Evolutionary conservation across 2,329 filamentous ascomycete genomes (phyloP), one percentile per base, ranked within the genome.

Genomic region (Ophiostoma sp.): DNA sequence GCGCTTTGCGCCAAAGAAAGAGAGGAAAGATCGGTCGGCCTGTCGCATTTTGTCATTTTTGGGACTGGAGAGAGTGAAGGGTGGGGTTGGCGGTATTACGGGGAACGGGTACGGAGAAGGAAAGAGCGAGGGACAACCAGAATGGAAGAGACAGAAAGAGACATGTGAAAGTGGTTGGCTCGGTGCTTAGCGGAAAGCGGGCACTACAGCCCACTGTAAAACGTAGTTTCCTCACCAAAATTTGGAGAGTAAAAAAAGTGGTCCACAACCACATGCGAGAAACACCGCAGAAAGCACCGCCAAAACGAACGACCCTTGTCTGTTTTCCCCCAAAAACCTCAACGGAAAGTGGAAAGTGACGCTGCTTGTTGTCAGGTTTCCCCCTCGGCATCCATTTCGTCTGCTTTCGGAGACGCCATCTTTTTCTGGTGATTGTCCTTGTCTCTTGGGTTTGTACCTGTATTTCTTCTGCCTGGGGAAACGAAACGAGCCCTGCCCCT

Each of bases 91-190:
- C 28, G 63, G 33, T 42, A 64, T 64, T 42, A 64, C 33, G 59
- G 33, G 28, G 28, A 59, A 15, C 12, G 55, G 59, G 36, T 42
- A 64, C n/a, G 59, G 59, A 25, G 33, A 12, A 64, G 59, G 59
- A 42, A 25, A 64, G 61, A 45, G 36, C 39, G 63, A 45, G 66
- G 66, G 25, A 45, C 17, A 39, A 11, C 39, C 39, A 42, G 2
- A 48, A 12, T 17, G 42, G 15, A 55, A 55, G 50, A 19, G 9
- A 55, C 50, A 2, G 2, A 55, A 15, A 9, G n/a, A 55, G 33
- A 45, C 69, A 71, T 71, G 69, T 71, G 69, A 71, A 71, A 71
- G 69, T 71, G 68, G 28, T 9, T 45, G 33, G 33, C 33, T 36
- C 33, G 33, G 33, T 22, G n/a, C n/a, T 19, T 42, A 25, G 36